Evolutionary conservation across 805 yeast species (phyloP), one percentile per base, ranked within the genome.

Genomic region (Candida nanaspora): DNA sequence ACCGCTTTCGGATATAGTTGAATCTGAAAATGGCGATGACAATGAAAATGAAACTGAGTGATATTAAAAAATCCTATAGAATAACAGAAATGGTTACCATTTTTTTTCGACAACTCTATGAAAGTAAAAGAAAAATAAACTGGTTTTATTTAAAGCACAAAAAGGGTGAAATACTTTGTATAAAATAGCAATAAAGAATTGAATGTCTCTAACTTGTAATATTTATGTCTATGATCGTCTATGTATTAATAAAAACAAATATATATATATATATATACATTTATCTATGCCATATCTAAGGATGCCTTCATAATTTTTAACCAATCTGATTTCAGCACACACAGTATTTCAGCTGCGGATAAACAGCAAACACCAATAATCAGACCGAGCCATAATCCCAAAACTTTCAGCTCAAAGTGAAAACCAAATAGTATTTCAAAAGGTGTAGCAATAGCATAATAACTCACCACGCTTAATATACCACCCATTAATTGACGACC

Each of bases 401-500:
- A 41, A 29, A 74, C 66, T 44, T 62, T 61, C 44, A 64, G 46
- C 6, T 62, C 46, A 29, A 64, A 56, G 35, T 61, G 46, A 47
- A 73, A 72, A 2, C 76, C 76, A 34, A 69, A 61, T 14, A 64
- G 38, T 36, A 66, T 56, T 19, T 74, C 77, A 38, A 61, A 55
- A 1, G 81, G 81, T 33, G 72, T 58, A 2, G 77, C 79, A 38
- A 75, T 53, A 6, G 64, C 44, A 47, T 75, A 75, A 48, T 73
- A 75, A 38, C 70, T 60, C 16, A 70, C 45, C 20, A 74, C 43
- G 51, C 71, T 72, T 41, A 72, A 54, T 34, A 63, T 50, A 1
- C 78, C 76, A 1, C 79, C 80, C 31, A 74, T 67, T 43, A 63
- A 63, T 48, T 74, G 80, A 46, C 79, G 52, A 5, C 79, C 79